These are phyloP conservation scores for Verticillium isaacii DNA, from an alignment of 2,329 filamentous ascomycete species.

Conservation along the genomic window DNA sequence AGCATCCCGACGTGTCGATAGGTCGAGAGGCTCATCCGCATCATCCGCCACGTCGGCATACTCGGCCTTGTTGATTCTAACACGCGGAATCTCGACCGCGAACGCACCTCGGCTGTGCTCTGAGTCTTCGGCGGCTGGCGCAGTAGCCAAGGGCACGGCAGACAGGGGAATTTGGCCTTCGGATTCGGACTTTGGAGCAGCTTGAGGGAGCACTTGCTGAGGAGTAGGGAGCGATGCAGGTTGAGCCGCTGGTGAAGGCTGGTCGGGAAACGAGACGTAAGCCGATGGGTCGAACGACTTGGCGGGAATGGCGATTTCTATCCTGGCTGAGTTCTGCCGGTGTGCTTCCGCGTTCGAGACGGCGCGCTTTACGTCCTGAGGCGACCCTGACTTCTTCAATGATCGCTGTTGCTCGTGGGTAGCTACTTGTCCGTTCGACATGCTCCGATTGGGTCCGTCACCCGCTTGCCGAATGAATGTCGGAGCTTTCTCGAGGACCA, in stretches of 20 bases:
- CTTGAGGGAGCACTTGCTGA: neutral
- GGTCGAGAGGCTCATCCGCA: slow-evolving; percentile 38
- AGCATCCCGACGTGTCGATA: slow-evolving; percentile 43
- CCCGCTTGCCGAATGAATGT: slow-evolving; percentile 35
- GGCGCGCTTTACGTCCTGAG: slow-evolving; percentile 4
- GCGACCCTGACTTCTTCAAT: slow-evolving; percentile 11
- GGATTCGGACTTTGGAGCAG: neutral
- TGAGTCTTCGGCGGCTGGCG: neutral
- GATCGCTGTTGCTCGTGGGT: slow-evolving; percentile 7
- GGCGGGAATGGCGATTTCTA: slow-evolving; percentile 44
- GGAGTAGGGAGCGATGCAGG: neutral
- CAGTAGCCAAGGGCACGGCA: neutral
- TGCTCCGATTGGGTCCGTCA: slow-evolving; percentile 21
- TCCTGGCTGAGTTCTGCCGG: slow-evolving; percentile 29
- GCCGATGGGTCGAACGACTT: slow-evolving; percentile 34
- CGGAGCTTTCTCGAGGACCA: slow-evolving; percentile 39
- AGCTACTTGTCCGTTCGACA: slow-evolving; percentile 19
- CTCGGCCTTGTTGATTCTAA: slow-evolving; percentile 46
- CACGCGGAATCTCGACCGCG: slow-evolving; percentile 41
- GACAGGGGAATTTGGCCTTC: neutral
- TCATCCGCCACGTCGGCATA: slow-evolving; percentile 43
- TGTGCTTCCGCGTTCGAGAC: slow-evolving; percentile 23
- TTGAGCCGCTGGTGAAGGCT: neutral
- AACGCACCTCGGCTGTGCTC: slow-evolving; percentile 19
- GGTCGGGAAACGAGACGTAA: slow-evolving; percentile 26